Conservation (phyloP, 2,329 filamentous ascomycete genomes). For the Epicoccum nigrum region DNA sequence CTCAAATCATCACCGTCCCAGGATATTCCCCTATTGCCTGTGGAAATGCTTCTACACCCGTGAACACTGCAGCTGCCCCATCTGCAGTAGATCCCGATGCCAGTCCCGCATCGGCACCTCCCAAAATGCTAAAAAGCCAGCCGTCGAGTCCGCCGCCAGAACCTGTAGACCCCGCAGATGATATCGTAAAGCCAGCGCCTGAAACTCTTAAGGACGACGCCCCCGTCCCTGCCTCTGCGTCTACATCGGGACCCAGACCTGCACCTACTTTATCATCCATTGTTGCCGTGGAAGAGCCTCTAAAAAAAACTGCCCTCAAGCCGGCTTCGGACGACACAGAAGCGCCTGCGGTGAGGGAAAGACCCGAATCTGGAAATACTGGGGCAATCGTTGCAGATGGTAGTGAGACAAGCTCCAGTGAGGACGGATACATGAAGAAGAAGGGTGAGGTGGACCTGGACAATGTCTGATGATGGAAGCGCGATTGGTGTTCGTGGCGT, state of each 20-base stretch:
- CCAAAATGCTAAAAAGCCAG: constrained; percentile 15
- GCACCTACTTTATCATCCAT: constrained; percentile 1
- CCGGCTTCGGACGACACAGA: not conserved
- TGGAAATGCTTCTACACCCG: constrained; percentile 18
- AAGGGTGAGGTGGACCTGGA: constrained; percentile 7
- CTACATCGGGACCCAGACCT: too few species aligned
- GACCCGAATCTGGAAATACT: not conserved
- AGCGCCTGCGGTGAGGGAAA: not conserved
- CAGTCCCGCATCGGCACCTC: constrained; percentile 25
- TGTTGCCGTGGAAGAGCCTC: constrained; percentile 3
- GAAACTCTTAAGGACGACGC: not conserved
- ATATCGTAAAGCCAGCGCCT: not conserved
- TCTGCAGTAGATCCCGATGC: constrained; percentile 23
- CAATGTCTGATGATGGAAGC: not conserved
- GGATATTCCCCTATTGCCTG: constrained; percentile 3
- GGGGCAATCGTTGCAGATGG: not conserved
- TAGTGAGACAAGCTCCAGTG: not conserved
- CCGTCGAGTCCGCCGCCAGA: constrained; percentile 5
- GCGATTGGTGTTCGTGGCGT: not conserved
- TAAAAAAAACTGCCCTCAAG: not conserved
- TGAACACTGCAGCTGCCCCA: constrained; percentile 14
- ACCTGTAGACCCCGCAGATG: not conserved
- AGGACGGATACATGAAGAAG: constrained; percentile 6
- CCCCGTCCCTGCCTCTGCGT: not conserved
- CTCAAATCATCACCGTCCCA: constrained; percentile 2